phyloP scores from a whole-genome alignment of 1,284 basidiomycete genomes.

The Neolentinus lepideus region DNA sequence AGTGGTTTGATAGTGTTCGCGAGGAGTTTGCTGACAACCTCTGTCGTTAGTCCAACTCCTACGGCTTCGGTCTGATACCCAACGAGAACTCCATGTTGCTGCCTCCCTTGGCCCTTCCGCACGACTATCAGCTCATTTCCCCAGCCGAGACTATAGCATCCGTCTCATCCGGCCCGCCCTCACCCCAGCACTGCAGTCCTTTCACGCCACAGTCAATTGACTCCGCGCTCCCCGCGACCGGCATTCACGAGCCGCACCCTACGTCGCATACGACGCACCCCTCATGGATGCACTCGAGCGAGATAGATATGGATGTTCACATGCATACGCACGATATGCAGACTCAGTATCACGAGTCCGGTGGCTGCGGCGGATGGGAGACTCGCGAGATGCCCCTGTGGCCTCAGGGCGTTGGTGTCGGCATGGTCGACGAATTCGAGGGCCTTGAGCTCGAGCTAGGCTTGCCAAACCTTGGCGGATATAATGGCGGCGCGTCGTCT shows the following conservation, averaged over 20 bases:
- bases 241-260: slow-evolving; percentile 16
- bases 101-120: background rate
- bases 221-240: slow-evolving; percentile 9
- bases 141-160: background rate
- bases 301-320: background rate
- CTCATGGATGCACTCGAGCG: slow-evolving; percentile 18
- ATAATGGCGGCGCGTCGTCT: background rate
- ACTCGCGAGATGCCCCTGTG: slow-evolving; percentile 24
- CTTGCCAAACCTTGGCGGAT: slow-evolving; percentile 14
- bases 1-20: background rate
- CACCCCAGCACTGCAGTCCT: slow-evolving; percentile 5
- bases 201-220: slow-evolving; percentile 18
- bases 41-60: background rate
- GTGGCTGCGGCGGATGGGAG: slow-evolving; percentile 25
- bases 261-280: slow-evolving; percentile 16
- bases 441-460: slow-evolving; percentile 37
- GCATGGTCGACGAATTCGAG: background rate
- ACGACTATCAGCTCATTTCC: background rate
- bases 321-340: background rate
- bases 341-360: slow-evolving; percentile 15
- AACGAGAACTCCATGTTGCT: background rate
- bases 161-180: slow-evolving; percentile 9
- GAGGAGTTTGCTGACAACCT: background rate
- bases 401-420: slow-evolving; percentile 40
- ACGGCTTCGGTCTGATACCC: background rate